Conservation (phyloP, 2,329 filamentous ascomycete species). For the Aureobasidium mangrovei region DNA sequence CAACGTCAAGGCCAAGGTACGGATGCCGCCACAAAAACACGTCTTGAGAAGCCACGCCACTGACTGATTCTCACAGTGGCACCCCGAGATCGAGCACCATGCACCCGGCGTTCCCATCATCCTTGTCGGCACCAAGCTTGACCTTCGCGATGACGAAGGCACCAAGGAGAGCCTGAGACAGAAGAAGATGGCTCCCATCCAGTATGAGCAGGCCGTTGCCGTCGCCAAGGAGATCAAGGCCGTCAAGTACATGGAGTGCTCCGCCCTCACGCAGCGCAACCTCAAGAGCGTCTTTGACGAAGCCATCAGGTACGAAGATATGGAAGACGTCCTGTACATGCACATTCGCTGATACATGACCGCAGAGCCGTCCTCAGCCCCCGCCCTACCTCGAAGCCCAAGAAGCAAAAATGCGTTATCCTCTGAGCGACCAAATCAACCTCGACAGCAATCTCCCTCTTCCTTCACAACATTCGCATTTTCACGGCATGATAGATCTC, state of each 20-base stretch:
- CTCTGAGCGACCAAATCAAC: constrained; percentile 38
- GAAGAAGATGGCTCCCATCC: constrained; percentile 95
- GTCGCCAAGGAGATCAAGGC: constrained; percentile 92
- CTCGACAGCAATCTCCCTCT: neutral
- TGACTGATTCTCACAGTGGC: constrained; percentile 58
- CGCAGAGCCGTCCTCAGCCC: constrained; percentile 63
- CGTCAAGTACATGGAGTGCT: constrained; percentile 97
- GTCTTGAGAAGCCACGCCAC: neutral
- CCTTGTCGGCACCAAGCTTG: constrained; percentile 92
- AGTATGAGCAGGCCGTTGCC: constrained; percentile 81
- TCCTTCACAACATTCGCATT: constrained; percentile 10
- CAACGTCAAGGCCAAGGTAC: constrained; percentile 96
- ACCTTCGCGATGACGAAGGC: constrained; percentile 79
- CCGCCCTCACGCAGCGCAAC: constrained; percentile 90
- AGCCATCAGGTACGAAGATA: constrained; percentile 72
- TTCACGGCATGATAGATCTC: constrained; percentile 14
- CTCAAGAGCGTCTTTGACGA: constrained; percentile 98
- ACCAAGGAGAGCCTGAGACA: constrained; percentile 75
- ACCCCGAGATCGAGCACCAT: constrained; percentile 94
- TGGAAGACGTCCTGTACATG: neutral
- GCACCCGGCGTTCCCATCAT: constrained; percentile 94
- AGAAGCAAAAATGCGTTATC: constrained; percentile 61
- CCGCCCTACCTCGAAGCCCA: constrained; percentile 49
- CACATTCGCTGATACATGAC: constrained; percentile 13
- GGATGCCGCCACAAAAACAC: constrained; percentile 18